Base-by-base conservation (phyloP, 2,329 filamentous ascomycete species). In the Blumeria graminis region DNA sequence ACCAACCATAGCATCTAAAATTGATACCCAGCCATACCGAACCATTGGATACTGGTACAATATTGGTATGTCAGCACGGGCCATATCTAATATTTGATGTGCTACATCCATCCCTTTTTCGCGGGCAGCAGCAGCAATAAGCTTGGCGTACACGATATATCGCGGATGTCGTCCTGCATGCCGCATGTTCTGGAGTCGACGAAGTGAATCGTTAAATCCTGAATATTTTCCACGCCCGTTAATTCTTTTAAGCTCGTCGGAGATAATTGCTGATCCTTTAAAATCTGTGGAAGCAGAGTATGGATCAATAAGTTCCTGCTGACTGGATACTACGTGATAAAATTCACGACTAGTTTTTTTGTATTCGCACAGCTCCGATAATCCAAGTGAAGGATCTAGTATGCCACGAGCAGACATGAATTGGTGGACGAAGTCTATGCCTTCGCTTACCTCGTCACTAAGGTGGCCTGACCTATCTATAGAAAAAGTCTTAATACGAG, bases 111-210 rank as follows among this genome's bases (percentile, higher is more conserved):
- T 78, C 65, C 89, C 87, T 64, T 84, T 78, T 61, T 88, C 82
- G 65, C 90, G 87, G 56, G 89, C 86, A 61, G 90, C 89, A 58
- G 86, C 85, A 52, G 84, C 82, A 65, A 98, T 94, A 61, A 98
- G 75, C 75, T 95, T 96, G 54, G 89, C 88, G 64, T 96, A 95
- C 1, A 89, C 94, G 68, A 94, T 92, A 71, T 96, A 96, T 58
- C 90, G 81, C 55, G 90, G 88, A 67, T 95, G 88, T 66, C 88
- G 82, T 60, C 90, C 89, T 65, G 86, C 80, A 58, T 89, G 86
- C 61, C 92, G 88, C 73, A 95, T 94, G 71, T 94, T 94, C 67
- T 82, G 85, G 70, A 96, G 86, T 63, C 87, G 84, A 60, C 75
- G 76, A 60, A 96, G 71, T 38, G 88, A 86, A 61, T 94, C 87